Conservation (phyloP, 192 early-diverging fungal genomes). For the Dissophora globulifera region DNA sequence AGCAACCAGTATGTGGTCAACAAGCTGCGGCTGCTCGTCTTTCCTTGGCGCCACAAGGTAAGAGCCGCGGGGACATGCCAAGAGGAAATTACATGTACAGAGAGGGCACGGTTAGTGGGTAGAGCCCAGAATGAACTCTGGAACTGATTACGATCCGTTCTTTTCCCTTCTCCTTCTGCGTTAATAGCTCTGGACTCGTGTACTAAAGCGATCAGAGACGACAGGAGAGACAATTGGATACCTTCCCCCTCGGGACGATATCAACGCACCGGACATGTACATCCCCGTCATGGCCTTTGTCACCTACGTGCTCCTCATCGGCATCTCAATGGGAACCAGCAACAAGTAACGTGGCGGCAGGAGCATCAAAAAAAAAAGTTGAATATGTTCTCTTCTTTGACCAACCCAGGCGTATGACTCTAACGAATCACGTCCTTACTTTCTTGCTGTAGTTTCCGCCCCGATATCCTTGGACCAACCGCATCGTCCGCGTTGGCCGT, state of each 20-base stretch:
- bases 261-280: slow-evolving; percentile 96
- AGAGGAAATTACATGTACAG: too few species aligned
- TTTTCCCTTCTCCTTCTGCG: neutral
- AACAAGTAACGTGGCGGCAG: slow-evolving; percentile 53
- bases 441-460: slow-evolving; percentile 73
- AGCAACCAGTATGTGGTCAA: slow-evolving; percentile 93
- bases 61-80: too few species aligned
- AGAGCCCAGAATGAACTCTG: too few species aligned
- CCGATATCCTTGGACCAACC: slow-evolving; percentile 85
- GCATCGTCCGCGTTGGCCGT: slow-evolving; percentile 86
- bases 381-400: too few species aligned
- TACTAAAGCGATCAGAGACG: slow-evolving; percentile 77
- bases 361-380: too few species aligned
- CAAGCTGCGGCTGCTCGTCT: slow-evolving; percentile 86
- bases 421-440: too few species aligned
- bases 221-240: slow-evolving; percentile 83
- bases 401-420: too few species aligned
- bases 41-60: slow-evolving; percentile 90
- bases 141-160: too few species aligned
- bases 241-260: slow-evolving; percentile 87
- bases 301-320: slow-evolving; percentile 86
- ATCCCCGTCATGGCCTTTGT: slow-evolving; percentile 96
- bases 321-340: slow-evolving; percentile 69
- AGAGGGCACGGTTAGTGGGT: too few species aligned
- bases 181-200: slow-evolving; percentile 78